Percentiles rank a stretch among this genome's conserved stretches.
phyloP scores from a whole-genome alignment of 2,329 filamentous ascomycete genomes.

The Exutisphaerella laricina region DNA sequence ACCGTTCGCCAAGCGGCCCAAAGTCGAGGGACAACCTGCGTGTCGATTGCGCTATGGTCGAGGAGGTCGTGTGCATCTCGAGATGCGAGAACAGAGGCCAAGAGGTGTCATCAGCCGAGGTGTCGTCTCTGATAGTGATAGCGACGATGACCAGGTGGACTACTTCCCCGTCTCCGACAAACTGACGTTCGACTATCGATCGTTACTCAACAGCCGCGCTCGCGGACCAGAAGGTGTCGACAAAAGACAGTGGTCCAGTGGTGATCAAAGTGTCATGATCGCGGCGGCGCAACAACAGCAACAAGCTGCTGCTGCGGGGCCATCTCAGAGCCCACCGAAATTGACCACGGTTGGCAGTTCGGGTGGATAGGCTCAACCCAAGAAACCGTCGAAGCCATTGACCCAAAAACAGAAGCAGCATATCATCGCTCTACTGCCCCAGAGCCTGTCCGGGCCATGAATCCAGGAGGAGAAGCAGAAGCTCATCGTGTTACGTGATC shows the following conservation, averaged over 20 bases:
- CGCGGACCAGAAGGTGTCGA: slow-evolving; percentile 19
- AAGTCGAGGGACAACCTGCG: slow-evolving; percentile 54
- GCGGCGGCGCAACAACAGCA: slow-evolving; percentile 16
- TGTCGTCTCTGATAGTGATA: slow-evolving; percentile 71
- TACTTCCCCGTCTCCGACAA: slow-evolving; percentile 26
- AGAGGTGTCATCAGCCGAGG: slow-evolving; percentile 25
- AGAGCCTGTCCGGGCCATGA: too few relatives aligned
- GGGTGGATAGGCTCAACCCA: slow-evolving; percentile 2
- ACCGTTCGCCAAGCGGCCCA: slow-evolving; percentile 17
- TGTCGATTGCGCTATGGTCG: slow-evolving; percentile 82
- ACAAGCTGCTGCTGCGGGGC: slow-evolving; percentile 7
- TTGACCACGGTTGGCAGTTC: slow-evolving; percentile 6
- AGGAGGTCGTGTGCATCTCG: slow-evolving; percentile 79
- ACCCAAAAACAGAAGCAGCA: too few relatives aligned
- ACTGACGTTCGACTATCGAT: slow-evolving; percentile 65
- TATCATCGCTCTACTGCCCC: too few relatives aligned
- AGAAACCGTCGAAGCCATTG: too few relatives aligned
- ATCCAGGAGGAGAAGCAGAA: too few relatives aligned
- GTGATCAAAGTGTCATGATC: slow-evolving; percentile 22
- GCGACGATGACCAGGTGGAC: slow-evolving; percentile 60
- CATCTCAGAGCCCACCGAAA: slow-evolving; percentile 6
- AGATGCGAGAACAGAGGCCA: slow-evolving; percentile 44
- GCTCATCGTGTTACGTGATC: too few relatives aligned
- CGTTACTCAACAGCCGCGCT: slow-evolving; percentile 47
- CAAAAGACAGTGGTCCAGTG: slow-evolving; percentile 16